A percentile compares a stretch with the other conserved stretches of the same genome.
phyloP scores from a whole-genome alignment of 805 yeast genomes.

The Zygotorulaspora danielsina region DNA sequence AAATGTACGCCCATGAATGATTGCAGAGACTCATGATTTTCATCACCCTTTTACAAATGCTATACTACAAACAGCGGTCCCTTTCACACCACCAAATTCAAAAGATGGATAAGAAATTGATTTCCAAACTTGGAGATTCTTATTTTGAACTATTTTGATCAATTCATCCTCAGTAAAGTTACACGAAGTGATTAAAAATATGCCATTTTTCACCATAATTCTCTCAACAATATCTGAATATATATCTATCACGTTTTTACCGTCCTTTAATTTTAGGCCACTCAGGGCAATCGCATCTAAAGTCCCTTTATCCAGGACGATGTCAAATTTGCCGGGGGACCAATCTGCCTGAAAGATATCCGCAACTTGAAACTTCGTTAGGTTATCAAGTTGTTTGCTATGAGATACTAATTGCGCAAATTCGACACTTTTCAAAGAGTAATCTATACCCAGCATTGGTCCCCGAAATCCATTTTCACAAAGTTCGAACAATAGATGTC shows the following conservation, averaged over 20 bases:
- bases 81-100: slow-evolving; percentile 84
- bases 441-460: slow-evolving; percentile 72
- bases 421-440: slow-evolving; percentile 71
- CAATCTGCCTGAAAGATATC: slow-evolving; percentile 56
- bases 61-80: slow-evolving; percentile 81
- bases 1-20: slow-evolving; percentile 5
- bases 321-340: slow-evolving; percentile 50
- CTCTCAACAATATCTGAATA: slow-evolving; percentile 60
- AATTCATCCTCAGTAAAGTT: slow-evolving; percentile 86
- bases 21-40: slow-evolving; percentile 9
- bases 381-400: slow-evolving; percentile 36
- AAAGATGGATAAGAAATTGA: slow-evolving; percentile 73
- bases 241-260: slow-evolving; percentile 48
- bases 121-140: slow-evolving; percentile 54
- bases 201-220: slow-evolving; percentile 51
- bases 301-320: slow-evolving; percentile 91
- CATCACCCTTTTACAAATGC: slow-evolving; percentile 54
- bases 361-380: slow-evolving; percentile 54
- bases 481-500: slow-evolving; percentile 74
- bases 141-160: slow-evolving; percentile 45
- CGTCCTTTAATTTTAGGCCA: slow-evolving; percentile 46
- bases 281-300: slow-evolving; percentile 93
- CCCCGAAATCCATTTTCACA: slow-evolving; percentile 60
- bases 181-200: slow-evolving; percentile 82
- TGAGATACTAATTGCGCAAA: slow-evolving; percentile 63